phyloP scores from a whole-genome alignment of 2,329 filamentous ascomycete species.

The Colletotrichum spaethianum region DNA sequence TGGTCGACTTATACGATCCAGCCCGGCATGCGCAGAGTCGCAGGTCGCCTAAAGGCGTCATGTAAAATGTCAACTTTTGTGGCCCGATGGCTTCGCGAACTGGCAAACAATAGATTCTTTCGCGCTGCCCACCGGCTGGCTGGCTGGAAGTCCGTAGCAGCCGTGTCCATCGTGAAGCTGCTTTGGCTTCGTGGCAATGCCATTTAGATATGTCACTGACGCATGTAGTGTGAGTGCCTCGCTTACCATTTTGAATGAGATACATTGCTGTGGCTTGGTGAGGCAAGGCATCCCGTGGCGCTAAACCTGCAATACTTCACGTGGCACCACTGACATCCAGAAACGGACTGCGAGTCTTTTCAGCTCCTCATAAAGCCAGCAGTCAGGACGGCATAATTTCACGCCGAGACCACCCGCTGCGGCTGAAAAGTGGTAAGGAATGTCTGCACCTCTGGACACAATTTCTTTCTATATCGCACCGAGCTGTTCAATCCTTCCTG shows the following conservation, averaged over 20 bases:
- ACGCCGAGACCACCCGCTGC: constrained; percentile 3
- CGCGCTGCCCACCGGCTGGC: background rate
- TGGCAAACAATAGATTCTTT: too few relatives aligned
- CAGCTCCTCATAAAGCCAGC: background rate
- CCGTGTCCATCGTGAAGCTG: background rate
- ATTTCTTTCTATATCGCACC: background rate
- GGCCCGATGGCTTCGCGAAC: background rate
- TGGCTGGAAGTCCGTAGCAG: background rate
- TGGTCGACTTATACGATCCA: background rate
- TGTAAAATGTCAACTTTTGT: background rate
- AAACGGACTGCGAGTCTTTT: background rate
- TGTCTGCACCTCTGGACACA: background rate
- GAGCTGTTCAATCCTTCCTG: background rate
- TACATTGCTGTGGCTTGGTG: background rate
- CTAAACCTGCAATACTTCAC: background rate
- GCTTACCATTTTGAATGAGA: background rate
- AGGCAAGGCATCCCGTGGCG: background rate
- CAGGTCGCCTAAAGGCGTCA: background rate
- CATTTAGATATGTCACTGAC: background rate
- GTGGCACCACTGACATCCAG: background rate
- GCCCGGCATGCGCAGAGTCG: background rate
- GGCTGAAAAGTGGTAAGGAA: background rate
- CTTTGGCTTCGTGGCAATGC: background rate
- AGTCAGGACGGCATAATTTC: background rate
- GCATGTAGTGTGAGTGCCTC: too few relatives aligned